Percentiles rank a stretch among this genome's conserved stretches.
phyloP scores from a whole-genome alignment of 2,329 filamentous ascomycete genomes.

The Dothidotthia symphoricarpi region DNA sequence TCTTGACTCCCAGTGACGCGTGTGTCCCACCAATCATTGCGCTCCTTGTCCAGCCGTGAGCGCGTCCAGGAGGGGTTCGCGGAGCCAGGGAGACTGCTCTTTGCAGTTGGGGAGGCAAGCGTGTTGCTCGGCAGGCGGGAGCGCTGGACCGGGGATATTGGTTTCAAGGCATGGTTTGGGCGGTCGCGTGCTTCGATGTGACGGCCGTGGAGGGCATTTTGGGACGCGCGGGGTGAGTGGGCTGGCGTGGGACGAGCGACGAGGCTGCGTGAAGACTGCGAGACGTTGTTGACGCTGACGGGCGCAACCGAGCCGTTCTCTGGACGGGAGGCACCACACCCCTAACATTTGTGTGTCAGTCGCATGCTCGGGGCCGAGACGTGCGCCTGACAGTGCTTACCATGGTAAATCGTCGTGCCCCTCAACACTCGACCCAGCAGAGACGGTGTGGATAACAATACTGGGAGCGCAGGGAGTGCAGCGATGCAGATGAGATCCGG shows the following conservation, averaged over 20 bases:
- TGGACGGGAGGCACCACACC: constrained; percentile 15
- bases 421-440: constrained; percentile 5
- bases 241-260: constrained; percentile 14
- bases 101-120: constrained; percentile 21
- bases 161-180: constrained; percentile 29
- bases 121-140: constrained; percentile 28
- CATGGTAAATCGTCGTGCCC: constrained; percentile 6
- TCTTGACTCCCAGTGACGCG: constrained; percentile 73
- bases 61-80: constrained; percentile 51
- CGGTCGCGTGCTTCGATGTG: constrained; percentile 10
- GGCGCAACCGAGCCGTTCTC: not conserved
- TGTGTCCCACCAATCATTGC: constrained; percentile 86
- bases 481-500: not conserved
- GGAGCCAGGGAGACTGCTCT: constrained; percentile 21
- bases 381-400: constrained; percentile 5
- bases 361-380: not conserved
- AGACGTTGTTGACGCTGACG: constrained; percentile 3
- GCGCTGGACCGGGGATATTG: constrained; percentile 25
- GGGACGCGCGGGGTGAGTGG: not conserved
- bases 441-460: constrained; percentile 4
- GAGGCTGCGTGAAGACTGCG: constrained; percentile 20
- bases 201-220: not conserved
- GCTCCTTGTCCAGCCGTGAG: constrained; percentile 65
- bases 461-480: constrained; percentile 2
- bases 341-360: constrained; percentile 6